Percentiles rank a stretch among this genome's conserved stretches.
phyloP scores from a whole-genome alignment of 768 basidiomycete genomes.

The Trametes cinnabarina region DNA sequence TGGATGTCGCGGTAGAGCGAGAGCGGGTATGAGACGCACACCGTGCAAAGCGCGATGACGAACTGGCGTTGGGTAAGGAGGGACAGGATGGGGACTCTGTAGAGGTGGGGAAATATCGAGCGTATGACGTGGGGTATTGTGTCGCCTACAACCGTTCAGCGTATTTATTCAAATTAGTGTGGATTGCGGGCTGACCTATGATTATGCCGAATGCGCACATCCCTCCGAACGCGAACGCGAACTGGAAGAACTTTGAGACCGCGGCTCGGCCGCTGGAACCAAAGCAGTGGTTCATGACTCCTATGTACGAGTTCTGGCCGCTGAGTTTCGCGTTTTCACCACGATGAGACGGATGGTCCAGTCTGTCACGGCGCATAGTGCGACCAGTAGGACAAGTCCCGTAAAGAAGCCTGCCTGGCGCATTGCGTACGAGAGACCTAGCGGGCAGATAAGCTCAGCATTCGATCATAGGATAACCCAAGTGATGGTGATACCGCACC shows the following conservation, averaged over 20 bases:
- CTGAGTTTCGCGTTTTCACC: conserved; percentile 93
- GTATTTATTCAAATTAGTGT: not conserved
- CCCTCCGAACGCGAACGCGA: conserved; percentile 96
- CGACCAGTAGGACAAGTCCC: conserved; percentile 77
- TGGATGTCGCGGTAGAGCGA: conserved; percentile 97
- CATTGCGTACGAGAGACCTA: conserved; percentile 91
- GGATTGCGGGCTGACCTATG: conserved; percentile 47
- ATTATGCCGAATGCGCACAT: conserved; percentile 99
- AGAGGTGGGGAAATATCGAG: conserved; percentile 69
- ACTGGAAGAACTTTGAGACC: conserved; percentile 96
- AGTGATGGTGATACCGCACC: conserved; percentile 41
- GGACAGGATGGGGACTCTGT: conserved; percentile 67
- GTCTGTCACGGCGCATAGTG: conserved; percentile 84
- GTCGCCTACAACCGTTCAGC: conserved; percentile 57
- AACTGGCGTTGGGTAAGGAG: conserved; percentile 85
- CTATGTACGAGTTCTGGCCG: conserved; percentile 88
- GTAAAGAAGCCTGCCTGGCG: conserved; percentile 92
- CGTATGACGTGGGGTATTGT: conserved; percentile 94
- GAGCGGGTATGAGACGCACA: conserved; percentile 89
- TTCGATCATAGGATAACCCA: not conserved
- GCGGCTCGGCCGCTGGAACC: conserved; percentile 88
- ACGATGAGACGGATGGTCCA: conserved; percentile 98
- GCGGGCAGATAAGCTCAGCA: not conserved
- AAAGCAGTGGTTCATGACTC: conserved; percentile 92
- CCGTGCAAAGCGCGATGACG: conserved; percentile 83